Evolutionary conservation across 331 rosid species (phyloP).

Genomic region (Malus hybrid): DNA sequence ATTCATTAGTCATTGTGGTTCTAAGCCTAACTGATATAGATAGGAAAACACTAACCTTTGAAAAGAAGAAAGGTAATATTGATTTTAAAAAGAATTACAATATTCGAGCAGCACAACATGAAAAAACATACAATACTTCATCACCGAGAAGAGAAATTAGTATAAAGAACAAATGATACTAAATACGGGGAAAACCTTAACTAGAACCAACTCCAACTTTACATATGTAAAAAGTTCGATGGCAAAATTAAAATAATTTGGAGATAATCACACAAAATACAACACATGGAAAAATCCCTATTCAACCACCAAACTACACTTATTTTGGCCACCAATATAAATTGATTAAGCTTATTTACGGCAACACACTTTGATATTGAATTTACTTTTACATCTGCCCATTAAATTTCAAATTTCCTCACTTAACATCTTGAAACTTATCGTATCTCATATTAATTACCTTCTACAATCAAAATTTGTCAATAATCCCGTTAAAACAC

Average conservation of each 20-base stretch:
- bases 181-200: not conserved
- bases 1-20: not conserved
- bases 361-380: too few species aligned
- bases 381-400: too few species aligned
- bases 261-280: not conserved
- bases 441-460: too few species aligned
- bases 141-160: not conserved
- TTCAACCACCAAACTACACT: not conserved
- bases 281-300: not conserved
- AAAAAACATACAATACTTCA: not conserved
- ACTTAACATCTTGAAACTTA: too few species aligned
- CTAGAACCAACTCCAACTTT: not conserved
- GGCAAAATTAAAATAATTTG: too few species aligned
- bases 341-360: too few species aligned
- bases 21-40: not conserved
- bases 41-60: not conserved
- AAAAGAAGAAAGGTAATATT: not conserved
- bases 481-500: too few species aligned
- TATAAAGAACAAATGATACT: not conserved
- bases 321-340: too few species aligned
- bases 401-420: too few species aligned
- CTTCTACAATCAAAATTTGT: too few species aligned
- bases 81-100: not conserved
- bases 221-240: not conserved
- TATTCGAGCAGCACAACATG: not conserved